Base-by-base conservation (phyloP, 164 flowering plant species). In the Amborella trichopoda region DNA sequence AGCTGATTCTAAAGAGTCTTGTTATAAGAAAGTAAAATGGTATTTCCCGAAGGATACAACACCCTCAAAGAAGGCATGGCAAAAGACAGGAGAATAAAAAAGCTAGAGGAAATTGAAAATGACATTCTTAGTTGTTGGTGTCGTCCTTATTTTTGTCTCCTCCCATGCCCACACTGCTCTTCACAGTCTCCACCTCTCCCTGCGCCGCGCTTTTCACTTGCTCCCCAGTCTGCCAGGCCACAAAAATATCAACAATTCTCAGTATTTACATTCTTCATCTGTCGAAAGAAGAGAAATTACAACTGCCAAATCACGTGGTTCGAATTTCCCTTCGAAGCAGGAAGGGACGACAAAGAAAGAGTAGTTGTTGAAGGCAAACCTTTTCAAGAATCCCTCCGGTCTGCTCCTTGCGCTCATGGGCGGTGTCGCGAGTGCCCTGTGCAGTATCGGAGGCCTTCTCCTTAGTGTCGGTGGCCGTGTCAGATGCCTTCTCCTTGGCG, bases 121-220 rank as follows among this genome's bases (percentile, higher is more conserved):
- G n/a, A n/a, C n/a, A n/a, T n/a, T n/a, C n/a, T n/a, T n/a, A n/a
- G n/a, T n/a, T n/a, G n/a, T 33, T 32, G 36, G 11, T 32, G 36
- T 32, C 36, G n/a, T 32, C 36, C 13, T 39, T 39, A 39, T 37
- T 28, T 24, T 55, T 23, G 6, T 5, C 11, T 5, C 21, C 53
- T n/a, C 53, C 59, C 47, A 55, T 28, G 25, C 59, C 59, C 19
- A 55, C 40, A 13, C 52, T 28, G 16, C 38, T 40, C 48, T 55
- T 55, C 42, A 48, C 52, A 32, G 53, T 47, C 39, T 55, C 59
- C 4, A 53, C 46, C 4, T 38, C 53, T 12, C 59, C 59, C 30
- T 40, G 59, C 3, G 59, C 53, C 33, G 48, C 41, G 20, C 28
- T 23, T 40, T 41, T 48, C 52, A 48, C 51, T 18, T 40, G 23